A percentile compares a stretch with the other conserved stretches of the same genome.
Conservation (phyloP, 768 basidiomycete species). For the Pleurotus cornucopiae region DNA sequence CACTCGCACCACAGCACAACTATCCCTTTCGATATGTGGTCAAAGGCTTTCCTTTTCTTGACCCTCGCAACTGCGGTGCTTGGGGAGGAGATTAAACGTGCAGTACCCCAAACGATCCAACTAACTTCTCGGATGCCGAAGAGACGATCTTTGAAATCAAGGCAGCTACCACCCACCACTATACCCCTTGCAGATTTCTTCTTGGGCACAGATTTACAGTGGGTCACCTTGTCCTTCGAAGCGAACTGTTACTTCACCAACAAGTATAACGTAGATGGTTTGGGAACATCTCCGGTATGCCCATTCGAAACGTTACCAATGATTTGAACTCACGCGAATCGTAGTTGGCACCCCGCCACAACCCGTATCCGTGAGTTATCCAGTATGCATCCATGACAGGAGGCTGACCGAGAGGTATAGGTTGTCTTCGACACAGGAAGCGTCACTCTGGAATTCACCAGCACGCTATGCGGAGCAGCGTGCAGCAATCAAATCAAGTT, state of each 20-base stretch:
- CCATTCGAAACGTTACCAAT: neutral
- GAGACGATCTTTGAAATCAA: conserved; percentile 23
- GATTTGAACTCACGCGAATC: neutral
- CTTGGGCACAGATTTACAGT: conserved; percentile 57
- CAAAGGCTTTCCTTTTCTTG: neutral
- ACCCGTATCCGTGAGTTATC: conserved; percentile 27
- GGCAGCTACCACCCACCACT: conserved; percentile 33
- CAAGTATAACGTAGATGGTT: conserved; percentile 36
- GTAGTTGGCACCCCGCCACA: conserved; percentile 54
- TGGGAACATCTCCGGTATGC: conserved; percentile 42
- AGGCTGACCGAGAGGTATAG: conserved; percentile 12
- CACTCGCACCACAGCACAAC: too few species aligned
- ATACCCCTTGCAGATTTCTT: conserved; percentile 50
- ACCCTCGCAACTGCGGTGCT: neutral
- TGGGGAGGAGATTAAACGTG: neutral
- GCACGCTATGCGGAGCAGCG: conserved; percentile 40
- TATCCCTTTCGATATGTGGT: neutral
- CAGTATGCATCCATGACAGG: too few species aligned
- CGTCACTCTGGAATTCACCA: conserved; percentile 42
- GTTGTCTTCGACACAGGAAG: conserved; percentile 62
- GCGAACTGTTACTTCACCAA: too few species aligned
- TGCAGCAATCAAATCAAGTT: conserved; percentile 45
- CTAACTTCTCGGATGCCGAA: conserved; percentile 22
- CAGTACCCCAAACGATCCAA: conserved; percentile 24
- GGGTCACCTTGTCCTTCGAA: conserved; percentile 12